phyloP scores from a whole-genome alignment of 1,284 basidiomycete genomes.

The Hortiboletus rubellus region DNA sequence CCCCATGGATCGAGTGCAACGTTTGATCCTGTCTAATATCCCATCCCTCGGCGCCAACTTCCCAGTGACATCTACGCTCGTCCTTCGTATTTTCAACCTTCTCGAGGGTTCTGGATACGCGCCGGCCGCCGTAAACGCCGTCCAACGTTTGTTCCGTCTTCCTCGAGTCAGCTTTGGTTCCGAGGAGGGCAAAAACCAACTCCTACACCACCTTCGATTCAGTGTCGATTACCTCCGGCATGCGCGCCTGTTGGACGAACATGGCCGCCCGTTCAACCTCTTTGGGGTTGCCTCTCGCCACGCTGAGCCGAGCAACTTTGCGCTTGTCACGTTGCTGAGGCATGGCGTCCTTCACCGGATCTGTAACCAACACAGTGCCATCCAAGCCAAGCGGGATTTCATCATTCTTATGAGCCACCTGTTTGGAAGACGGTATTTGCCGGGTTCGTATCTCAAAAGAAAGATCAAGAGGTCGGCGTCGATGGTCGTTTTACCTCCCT shows the following conservation, averaged over 20 bases:
- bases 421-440: conserved; percentile 57
- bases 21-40: conserved; percentile 60
- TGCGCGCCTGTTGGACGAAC: conserved; percentile 48
- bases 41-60: conserved; percentile 64
- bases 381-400: conserved; percentile 49
- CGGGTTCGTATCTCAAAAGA: conserved; percentile 44
- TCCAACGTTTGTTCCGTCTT: conserved; percentile 53
- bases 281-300: conserved; percentile 56
- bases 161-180: conserved; percentile 59
- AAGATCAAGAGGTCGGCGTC: conserved; percentile 54
- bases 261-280: conserved; percentile 59
- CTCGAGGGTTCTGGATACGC: conserved; percentile 59
- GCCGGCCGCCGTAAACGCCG: conserved; percentile 47
- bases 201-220: conserved; percentile 68
- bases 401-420: conserved; percentile 58
- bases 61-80: conserved; percentile 64
- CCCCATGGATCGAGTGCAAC: conserved; percentile 59
- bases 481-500: conserved; percentile 53
- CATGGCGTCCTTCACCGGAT: conserved; percentile 59
- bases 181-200: conserved; percentile 51
- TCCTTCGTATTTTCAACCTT: conserved; percentile 62
- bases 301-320: conserved; percentile 68
- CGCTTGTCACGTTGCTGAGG: conserved; percentile 57
- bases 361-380: conserved; percentile 41
- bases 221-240: conserved; percentile 68